Base-by-base conservation (phyloP, 2,329 filamentous ascomycete genomes). In the Colletotrichum shisoi region DNA sequence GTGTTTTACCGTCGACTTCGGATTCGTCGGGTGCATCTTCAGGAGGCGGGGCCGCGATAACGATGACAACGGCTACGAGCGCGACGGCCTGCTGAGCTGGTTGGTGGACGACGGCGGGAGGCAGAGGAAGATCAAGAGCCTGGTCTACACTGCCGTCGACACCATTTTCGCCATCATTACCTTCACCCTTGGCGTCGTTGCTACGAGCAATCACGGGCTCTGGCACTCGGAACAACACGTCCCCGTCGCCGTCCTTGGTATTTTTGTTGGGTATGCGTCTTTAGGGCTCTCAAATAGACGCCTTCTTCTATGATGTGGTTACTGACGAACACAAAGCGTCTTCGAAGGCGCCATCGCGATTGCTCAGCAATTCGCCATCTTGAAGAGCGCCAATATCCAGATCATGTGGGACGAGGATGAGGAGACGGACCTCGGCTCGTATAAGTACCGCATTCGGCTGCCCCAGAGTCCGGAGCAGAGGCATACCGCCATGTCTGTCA, bases 401-500 rank as follows among this genome's bases (percentile, higher is more conserved):
- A 34, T 67, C 44, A 24, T 46, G 7, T 51, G 53, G 24, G 62
- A 66, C 12, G 46, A 60, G 6, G 62, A 68, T 1, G 62, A 62
- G n/a, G 62, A 62, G 24, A 62, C 60, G 2, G 66, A 57, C 6
- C 12, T 60, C 12, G 64, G 42, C 3, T 67, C 59, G 21, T 61
- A 53, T 42, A 68, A 67, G 45, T 68, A 68, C 52, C 62, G 66
- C n/a, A 67, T 68, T 13, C 62, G 46, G 2, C 31, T 68, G 37
- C 66, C 66, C 5, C 49, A 66, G 51, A 53, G 31, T 12, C 66
- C 66, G 3, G 66, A 68, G 27, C 31, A 60, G 57, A 53, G 57
- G 13, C 51, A 57, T 31, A 39, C 49, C 31, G 13, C 40, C 51
- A 57, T 68, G 39, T 67, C 66, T 19, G 37, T 67, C 8, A 45